These are phyloP conservation scores for Russula virescens DNA, from an alignment of 768 basidiomycete genomes.

Conservation along the genomic window DNA sequence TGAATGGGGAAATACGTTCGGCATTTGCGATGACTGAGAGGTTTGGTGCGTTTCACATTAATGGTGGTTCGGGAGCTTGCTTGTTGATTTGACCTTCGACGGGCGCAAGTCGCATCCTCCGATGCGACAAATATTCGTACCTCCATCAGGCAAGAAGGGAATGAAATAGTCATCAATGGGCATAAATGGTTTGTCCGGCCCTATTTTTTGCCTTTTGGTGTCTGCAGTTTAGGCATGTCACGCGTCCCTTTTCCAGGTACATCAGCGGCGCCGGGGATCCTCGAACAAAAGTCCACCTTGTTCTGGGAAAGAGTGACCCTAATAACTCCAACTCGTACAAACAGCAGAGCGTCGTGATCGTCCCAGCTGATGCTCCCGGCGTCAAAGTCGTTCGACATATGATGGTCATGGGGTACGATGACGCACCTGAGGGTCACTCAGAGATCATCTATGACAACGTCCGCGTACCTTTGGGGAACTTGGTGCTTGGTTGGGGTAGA, in stretches of 20 bases:
- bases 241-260: constrained; percentile 53
- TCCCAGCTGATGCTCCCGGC: constrained; percentile 83
- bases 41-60: constrained; percentile 47
- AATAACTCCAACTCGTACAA: constrained; percentile 66
- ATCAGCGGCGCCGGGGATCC: constrained; percentile 97
- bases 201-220: neutral
- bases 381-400: constrained; percentile 89
- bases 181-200: constrained; percentile 75
- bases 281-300: constrained; percentile 80
- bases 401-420: constrained; percentile 91
- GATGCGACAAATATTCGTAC: constrained; percentile 95
- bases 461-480: constrained; percentile 73
- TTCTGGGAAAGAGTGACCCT: constrained; percentile 93
- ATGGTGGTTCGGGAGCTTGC: neutral
- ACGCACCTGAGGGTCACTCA: constrained; percentile 94
- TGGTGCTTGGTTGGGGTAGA: constrained; percentile 88
- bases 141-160: constrained; percentile 74
- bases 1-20: constrained; percentile 90
- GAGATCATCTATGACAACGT: constrained; percentile 95
- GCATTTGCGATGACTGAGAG: constrained; percentile 98
- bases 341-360: constrained; percentile 92
- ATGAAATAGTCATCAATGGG: constrained; percentile 89
- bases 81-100: constrained; percentile 11
- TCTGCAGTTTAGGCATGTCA: neutral
- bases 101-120: constrained; percentile 65